These are phyloP conservation scores for Serendipita indica DNA, from an alignment of 768 basidiomycete genomes.

Conservation along the genomic window DNA sequence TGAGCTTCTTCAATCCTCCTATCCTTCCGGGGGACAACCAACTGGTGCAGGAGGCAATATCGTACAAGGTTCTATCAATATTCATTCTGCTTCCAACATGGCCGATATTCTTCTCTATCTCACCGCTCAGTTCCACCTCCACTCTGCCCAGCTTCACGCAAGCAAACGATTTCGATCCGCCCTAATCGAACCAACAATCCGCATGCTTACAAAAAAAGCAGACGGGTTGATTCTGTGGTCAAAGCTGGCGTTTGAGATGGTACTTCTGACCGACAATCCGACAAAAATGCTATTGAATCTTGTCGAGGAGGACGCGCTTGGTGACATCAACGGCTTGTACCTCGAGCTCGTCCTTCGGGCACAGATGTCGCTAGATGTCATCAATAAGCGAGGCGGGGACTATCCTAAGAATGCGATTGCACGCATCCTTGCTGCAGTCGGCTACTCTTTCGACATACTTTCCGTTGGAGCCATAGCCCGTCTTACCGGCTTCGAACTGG, in stretches of 20 bases:
- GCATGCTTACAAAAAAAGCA: neutral
- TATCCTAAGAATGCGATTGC: neutral
- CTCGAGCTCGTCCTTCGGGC: conserved; percentile 1
- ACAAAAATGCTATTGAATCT: conserved; percentile 6
- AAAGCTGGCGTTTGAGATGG: conserved; percentile 3
- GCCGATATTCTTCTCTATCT: conserved; percentile 4
- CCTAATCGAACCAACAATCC: conserved; percentile 5
- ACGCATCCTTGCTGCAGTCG: neutral
- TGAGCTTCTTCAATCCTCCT: neutral
- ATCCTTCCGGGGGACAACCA: neutral
- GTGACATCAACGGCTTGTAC: neutral
- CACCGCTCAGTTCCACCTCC: neutral
- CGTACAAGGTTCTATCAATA: conserved; percentile 3
- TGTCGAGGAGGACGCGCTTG: neutral
- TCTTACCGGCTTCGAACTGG: neutral
- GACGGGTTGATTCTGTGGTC: conserved; percentile 4
- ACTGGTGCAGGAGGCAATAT: neutral
- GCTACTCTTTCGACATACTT: neutral
- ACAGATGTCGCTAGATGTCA: neutral
- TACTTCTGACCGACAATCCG: neutral
- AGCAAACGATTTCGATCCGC: neutral
- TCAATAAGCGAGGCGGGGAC: neutral
- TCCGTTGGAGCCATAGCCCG: neutral
- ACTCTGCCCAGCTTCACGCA: neutral
- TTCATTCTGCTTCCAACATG: conserved; percentile 2